phyloP scores from a whole-genome alignment of 768 basidiomycete species.

The Gelatoporia subvermispora region DNA sequence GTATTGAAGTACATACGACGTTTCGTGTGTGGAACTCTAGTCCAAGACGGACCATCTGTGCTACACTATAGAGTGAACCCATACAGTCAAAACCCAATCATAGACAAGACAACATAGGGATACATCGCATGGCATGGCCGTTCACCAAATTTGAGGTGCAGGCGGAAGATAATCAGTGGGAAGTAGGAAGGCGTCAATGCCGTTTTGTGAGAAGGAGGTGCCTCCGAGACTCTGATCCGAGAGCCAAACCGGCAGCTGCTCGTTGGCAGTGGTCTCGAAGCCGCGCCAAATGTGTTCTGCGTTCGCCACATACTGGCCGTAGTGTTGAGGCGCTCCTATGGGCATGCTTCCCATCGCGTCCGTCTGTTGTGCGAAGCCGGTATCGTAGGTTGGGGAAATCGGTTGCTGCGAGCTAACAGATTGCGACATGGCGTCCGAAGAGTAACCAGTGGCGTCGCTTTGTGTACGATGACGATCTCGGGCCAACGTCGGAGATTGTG shows the following conservation, averaged over 20 bases:
- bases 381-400: slow-evolving; percentile 56
- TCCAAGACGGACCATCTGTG: too few relatives aligned
- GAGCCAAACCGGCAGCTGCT: slow-evolving; percentile 82
- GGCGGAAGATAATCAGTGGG: slow-evolving; percentile 70
- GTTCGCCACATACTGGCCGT: slow-evolving; percentile 11
- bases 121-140: neutral
- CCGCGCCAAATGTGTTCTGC: slow-evolving; percentile 69
- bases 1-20: too few relatives aligned
- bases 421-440: slow-evolving; percentile 31
- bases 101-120: neutral
- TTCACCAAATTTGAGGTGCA: slow-evolving; percentile 70
- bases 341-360: slow-evolving; percentile 29
- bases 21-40: too few relatives aligned
- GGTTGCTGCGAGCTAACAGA: slow-evolving; percentile 26
- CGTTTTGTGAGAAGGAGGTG: slow-evolving; percentile 68
- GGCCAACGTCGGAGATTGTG: slow-evolving; percentile 56
- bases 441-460: slow-evolving; percentile 34
- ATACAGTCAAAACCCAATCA: neutral
- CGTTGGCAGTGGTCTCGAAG: slow-evolving; percentile 65
- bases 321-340: slow-evolving; percentile 23
- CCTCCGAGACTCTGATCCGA: slow-evolving; percentile 81
- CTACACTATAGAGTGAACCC: too few relatives aligned
- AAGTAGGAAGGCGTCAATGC: slow-evolving; percentile 82
- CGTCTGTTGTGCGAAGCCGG: slow-evolving; percentile 28
- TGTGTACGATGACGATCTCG: slow-evolving; percentile 47